Evolutionary conservation across 2,329 filamentous ascomycete species (phyloP).

Genomic region (Xylaria sp.): DNA sequence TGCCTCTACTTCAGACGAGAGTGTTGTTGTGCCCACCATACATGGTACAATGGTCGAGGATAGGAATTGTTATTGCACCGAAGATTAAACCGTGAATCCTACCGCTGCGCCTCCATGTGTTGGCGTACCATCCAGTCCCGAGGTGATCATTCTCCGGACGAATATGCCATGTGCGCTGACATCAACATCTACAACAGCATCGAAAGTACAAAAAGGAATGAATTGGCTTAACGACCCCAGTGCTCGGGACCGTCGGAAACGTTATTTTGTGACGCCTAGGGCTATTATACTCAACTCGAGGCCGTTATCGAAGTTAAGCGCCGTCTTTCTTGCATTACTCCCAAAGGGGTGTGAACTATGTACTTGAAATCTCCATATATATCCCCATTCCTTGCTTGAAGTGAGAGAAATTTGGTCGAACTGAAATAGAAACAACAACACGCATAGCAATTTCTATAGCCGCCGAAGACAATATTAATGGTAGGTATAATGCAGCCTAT

Average conservation of each 20-base stretch:
- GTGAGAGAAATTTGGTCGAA: too few species aligned
- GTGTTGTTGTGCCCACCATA: conserved; percentile 22
- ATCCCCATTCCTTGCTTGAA: too few species aligned
- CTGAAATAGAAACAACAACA: too few species aligned
- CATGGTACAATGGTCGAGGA: conserved; percentile 21
- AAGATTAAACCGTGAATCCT: conserved; percentile 22
- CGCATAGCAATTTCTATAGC: not conserved
- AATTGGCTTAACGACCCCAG: not conserved
- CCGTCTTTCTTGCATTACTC: too few species aligned
- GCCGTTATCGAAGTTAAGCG: too few species aligned
- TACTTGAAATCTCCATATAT: too few species aligned
- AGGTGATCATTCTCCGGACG: not conserved
- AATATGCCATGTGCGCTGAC: conserved; percentile 10
- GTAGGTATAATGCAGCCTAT: not conserved
- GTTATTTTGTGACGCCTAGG: not conserved
- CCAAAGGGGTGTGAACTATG: too few species aligned
- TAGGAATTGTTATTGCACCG: conserved; percentile 21
- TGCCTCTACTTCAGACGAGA: conserved; percentile 29
- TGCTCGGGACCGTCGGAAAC: not conserved
- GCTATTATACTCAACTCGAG: too few species aligned
- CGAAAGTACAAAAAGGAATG: not conserved
- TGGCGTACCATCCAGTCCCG: conserved; percentile 23
- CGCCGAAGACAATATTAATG: not conserved
- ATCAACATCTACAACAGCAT: not conserved
- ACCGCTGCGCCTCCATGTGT: conserved; percentile 29